Evolutionary conservation across 495 filamentous ascomycete species (phyloP), one percentile per base, ranked within the genome.

Genomic region (Jackrogersella multiformis): DNA sequence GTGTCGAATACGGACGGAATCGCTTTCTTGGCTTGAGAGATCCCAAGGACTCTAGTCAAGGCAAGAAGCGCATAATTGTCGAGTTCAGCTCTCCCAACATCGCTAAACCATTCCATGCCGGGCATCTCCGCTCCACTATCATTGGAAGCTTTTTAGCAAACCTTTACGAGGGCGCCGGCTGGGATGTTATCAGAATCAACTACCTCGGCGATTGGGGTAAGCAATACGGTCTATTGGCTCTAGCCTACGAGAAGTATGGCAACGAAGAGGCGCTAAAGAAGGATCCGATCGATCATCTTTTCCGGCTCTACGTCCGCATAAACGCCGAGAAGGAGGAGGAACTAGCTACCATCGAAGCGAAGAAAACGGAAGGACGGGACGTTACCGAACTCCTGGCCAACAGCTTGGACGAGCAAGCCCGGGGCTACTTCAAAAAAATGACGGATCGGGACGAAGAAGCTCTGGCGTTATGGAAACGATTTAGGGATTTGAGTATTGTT

Each of bases 341-440:
- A 72, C 85, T 87, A 71, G 84, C 88, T 26, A 65, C 80, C 23
- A 77, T 83, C 23, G 79, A 80, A 49, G 73, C 68, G 32, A 66
- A 79, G 45, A 82, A 84, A 56, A 77, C 76, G 45, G 80, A 80
- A 35, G 83, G 80, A 48, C 86, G 86, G 68, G 80, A 81, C 16
- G 80, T 81, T 0, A 72, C 76, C 7, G 75, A 80, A 36, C 77
- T 84, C 12, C 77, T 85, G 64, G 76, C 76, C 30, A 77, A 85
- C 51, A 82, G 85, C 59, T 69, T 86, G 10, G 92, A 88, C 62
- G 85, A 88, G 69, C 82, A 88, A 74, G 86, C 86, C 60, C 84
- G 82, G 41, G 75, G 88, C 34, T 97, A 97, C 78, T 99, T 99
- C 84, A 94, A 91, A 78, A 87, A 88, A 67, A 96, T 99, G 92